Evolutionary conservation across 2,329 filamentous ascomycete genomes (phyloP), one percentile per base, ranked within the genome.

Genomic region (Harringtonia lauricola): DNA sequence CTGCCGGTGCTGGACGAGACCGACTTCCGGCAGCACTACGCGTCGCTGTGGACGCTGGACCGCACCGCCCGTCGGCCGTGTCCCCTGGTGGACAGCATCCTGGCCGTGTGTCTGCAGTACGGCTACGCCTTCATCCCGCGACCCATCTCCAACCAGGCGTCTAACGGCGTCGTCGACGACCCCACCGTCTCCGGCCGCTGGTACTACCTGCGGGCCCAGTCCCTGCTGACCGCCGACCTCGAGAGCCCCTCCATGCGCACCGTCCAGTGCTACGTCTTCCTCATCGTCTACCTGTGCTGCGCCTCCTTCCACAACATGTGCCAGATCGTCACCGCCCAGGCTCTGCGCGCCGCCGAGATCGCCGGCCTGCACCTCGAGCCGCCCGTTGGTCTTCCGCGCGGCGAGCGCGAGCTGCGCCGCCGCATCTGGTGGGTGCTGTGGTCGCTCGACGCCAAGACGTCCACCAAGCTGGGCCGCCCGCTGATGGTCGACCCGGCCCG

Each of bases 361-460:
- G 53, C 73, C 0, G 70, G 71, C 0, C 55, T 74, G 7, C 69
- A 74, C 52, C 50, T 64, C 1, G 68, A 73, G 19, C 68, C 70
- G 2, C 55, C 62, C 1, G 44, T 47, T 8, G 51, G 55, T 36
- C 48, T 68, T 39, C 54, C 64, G 0, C 45, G 44, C 6, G 41
- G 46, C 1, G 55, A 67, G 42, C 51, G 60, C 21, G 69, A 72
- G 48, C 53, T 70, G 47, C 65, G 67, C 6, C 69, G 64, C 47
- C 61, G 71, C 1, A 47, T 76, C 15, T 77, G 72, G 72, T 76
- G 71, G 70, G 56, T 54, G 1, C 49, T 76, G 2, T 74, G 67
- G 52, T 54, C 59, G 2, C 52, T 72, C 13, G 73, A 76, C 41
- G 64, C 57, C 47, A 70, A 70, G 49, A 61, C 57, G 2, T 61